Evolutionary conservation across 75 land plant genomes (phyloP).

Genomic region (Pseudotsuga menziesii): DNA sequence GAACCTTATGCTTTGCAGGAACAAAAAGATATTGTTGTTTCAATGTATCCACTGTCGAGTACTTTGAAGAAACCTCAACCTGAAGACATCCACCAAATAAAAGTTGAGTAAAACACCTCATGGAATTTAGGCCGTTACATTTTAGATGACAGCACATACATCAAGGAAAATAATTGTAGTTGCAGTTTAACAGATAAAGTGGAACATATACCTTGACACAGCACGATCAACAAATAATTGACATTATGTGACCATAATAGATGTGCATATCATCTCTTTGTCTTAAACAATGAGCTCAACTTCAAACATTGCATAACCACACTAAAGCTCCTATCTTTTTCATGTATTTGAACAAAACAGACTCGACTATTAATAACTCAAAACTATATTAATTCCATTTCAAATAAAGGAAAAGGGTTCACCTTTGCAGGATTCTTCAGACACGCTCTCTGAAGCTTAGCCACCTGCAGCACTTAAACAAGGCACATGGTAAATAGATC

Average conservation of each 20-base stretch:
- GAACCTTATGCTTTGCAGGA: slow-evolving; percentile 91
- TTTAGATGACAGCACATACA: background rate
- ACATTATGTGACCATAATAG: background rate
- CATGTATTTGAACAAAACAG: background rate
- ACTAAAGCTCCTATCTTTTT: background rate
- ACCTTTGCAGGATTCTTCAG: slow-evolving; percentile 92
- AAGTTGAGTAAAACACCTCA: background rate
- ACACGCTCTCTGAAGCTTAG: slow-evolving; percentile 87
- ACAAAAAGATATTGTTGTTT: slow-evolving; percentile 87
- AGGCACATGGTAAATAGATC: background rate
- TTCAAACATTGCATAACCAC: background rate
- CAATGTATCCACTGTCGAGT: slow-evolving; percentile 87
- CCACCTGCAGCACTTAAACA: slow-evolving; percentile 42
- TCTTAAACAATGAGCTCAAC: background rate
- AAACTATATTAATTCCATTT: background rate
- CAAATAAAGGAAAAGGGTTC: background rate
- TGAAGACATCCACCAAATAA: slow-evolving; percentile 18
- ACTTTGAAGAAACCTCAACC: slow-evolving; percentile 87
- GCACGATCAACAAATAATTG: background rate
- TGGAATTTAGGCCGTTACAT: background rate
- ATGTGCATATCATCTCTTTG: background rate
- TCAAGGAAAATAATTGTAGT: background rate
- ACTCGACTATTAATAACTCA: background rate
- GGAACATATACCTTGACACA: background rate
- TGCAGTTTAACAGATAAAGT: background rate